Base-by-base conservation (phyloP, 139 green algal species). In the Chlorella sorokiniana region DNA sequence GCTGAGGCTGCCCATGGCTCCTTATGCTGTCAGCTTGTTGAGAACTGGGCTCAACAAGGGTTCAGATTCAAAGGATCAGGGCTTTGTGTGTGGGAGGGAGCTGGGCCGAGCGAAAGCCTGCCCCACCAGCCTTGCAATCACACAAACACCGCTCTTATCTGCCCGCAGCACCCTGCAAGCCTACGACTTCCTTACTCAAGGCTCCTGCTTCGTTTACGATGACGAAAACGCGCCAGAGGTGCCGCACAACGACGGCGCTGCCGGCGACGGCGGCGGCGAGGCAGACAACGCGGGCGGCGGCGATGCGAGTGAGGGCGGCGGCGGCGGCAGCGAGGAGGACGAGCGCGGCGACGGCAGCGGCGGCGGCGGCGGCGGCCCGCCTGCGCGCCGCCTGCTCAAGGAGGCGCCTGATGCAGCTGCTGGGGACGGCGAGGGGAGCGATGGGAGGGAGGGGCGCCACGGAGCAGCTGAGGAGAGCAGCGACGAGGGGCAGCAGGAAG, bases 191-290 rank as follows among this genome's bases (percentile, higher is more conserved):
- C 73, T 79, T 23, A 35, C 22, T 2, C 73, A 52, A 38, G 41
- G 69, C 25, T 37, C 73, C 37, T 79, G 73, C 37, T 79, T 79
- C 22, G 73, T 79, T 9, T 79, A 79, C 27, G 73, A 79, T 4
- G 73, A 79, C 38, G 22, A 23, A 20, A 64, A 62, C 18, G 65
- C 65, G 20, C 38, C 40, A 18, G 27, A 4, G 16, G 31, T 8
- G 10, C 27, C 45, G 69, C 54, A 33, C 5, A 63, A 63, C 4
- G 54, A 3, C 2, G 23, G 3, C 9, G 54, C 54, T 1, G 38
- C 8, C 23, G 40, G 67, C 44, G 51, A 41, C n/a, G 61, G 41
- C 14, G 71, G 45, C 14, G 71, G 3, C 23, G 22, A 18, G 8
- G 35, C 25, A 20, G 69, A 44, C 8, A n/a, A 23, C 7, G 42